Evolutionary conservation across 176 grass and related monocot species (phyloP).

Genomic region (Lolium perenne): DNA sequence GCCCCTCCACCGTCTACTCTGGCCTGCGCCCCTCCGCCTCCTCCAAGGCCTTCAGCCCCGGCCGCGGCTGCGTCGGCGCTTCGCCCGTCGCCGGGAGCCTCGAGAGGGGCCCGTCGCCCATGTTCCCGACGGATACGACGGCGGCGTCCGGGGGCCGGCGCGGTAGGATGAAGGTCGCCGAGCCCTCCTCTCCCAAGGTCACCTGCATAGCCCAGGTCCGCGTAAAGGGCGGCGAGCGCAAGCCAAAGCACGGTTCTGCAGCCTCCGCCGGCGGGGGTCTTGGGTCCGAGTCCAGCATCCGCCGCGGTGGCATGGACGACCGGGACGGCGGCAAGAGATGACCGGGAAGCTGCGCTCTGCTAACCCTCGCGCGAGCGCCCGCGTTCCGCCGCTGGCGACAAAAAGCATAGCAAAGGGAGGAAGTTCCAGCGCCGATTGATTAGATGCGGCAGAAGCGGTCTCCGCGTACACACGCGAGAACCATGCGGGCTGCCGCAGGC

Average conservation of each 20-base stretch:
- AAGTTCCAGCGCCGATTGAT: too few species aligned
- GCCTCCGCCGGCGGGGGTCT: conserved; percentile 33
- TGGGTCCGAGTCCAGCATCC: conserved; percentile 70
- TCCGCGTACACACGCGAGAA: too few species aligned
- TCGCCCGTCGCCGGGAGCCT: conserved; percentile 74
- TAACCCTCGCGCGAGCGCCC: conserved; percentile 59
- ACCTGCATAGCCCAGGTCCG: conserved; percentile 95
- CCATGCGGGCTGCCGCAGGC: too few species aligned
- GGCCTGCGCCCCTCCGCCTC: conserved; percentile 44
- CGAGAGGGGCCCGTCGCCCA: conserved; percentile 92
- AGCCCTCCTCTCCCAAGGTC: conserved; percentile 93
- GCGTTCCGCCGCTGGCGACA: conserved; percentile 16
- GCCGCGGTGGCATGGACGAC: conserved; percentile 49
- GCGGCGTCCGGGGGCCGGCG: conserved; percentile 29
- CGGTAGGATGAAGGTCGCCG: conserved; percentile 66
- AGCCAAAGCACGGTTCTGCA: conserved; percentile 44
- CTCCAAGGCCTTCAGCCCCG: conserved; percentile 71
- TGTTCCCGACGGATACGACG: conserved; percentile 66
- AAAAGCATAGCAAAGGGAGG: conserved; percentile 16
- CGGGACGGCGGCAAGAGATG: conserved; percentile 56
- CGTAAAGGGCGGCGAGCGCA: conserved; percentile 82
- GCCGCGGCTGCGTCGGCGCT: conserved; percentile 56
- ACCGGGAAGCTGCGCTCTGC: conserved; percentile 82
- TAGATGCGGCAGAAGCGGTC: too few species aligned
- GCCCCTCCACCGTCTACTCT: conserved; percentile 43